Conservation (phyloP, 139 green algal genomes). For the Picochlorum costavermella region DNA sequence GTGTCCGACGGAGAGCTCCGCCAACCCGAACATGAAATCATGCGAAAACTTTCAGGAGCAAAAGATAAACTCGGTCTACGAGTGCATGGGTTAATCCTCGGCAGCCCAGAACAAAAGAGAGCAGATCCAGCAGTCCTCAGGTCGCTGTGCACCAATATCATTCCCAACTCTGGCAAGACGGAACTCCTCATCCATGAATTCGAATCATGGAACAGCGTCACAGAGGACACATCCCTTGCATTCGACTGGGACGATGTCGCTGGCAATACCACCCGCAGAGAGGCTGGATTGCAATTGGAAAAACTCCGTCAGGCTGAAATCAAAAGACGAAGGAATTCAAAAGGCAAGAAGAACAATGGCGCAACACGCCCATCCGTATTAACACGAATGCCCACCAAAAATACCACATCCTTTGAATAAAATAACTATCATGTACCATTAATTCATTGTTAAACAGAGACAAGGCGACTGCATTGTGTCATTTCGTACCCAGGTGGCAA, state of each 20-base stretch:
- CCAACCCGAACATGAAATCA: conserved; percentile 67
- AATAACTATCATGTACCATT: too few species aligned
- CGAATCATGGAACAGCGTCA: conserved; percentile 57
- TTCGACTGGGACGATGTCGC: conserved; percentile 67
- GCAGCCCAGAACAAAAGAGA: conserved; percentile 61
- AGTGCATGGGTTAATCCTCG: conserved; percentile 76
- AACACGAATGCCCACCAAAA: conserved; percentile 24
- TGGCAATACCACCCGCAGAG: conserved; percentile 51
- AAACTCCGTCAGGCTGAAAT: conserved; percentile 39
- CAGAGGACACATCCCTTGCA: conserved; percentile 32
- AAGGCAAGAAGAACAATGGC: background rate
- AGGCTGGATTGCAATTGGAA: conserved; percentile 58
- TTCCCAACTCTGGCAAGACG: conserved; percentile 49
- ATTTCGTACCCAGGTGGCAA: background rate
- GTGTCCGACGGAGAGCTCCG: conserved; percentile 73
- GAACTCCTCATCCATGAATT: conserved; percentile 60
- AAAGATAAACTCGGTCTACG: conserved; percentile 72
- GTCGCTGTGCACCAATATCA: conserved; percentile 57
- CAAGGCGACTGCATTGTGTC: too few species aligned
- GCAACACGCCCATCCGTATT: conserved; percentile 1
- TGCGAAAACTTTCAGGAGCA: conserved; percentile 68
- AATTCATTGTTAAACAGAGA: too few species aligned
- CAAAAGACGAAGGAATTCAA: conserved; percentile 10
- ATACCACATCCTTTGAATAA: conserved; percentile 24
- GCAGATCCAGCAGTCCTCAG: conserved; percentile 74